A percentile compares a stretch with the other conserved stretches of the same genome.
phyloP scores from a whole-genome alignment of 2,329 filamentous ascomycete genomes.

The Aspergillus spinulosporus region DNA sequence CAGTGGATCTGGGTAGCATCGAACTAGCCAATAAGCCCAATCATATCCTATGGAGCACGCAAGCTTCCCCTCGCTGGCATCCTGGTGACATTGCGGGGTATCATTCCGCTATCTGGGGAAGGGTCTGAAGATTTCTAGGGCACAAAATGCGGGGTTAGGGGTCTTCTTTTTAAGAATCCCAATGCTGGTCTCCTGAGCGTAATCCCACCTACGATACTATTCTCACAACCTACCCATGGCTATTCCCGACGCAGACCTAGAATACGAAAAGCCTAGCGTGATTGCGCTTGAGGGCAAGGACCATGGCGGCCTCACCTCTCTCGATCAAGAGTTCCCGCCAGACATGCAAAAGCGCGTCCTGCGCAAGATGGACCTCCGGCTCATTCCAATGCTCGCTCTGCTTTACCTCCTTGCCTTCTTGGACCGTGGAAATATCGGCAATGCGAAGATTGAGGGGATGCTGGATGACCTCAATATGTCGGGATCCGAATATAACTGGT shows the following conservation, averaged over 20 bases:
- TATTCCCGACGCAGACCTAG: background rate
- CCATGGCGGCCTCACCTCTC: background rate
- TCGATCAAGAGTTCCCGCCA: background rate
- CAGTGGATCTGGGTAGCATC: too few species aligned
- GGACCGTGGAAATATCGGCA: slow-evolving; percentile 39
- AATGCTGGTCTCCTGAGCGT: background rate
- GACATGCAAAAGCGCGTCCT: slow-evolving; percentile 12
- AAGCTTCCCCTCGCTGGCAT: background rate
- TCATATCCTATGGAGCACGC: background rate
- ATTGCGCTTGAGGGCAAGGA: slow-evolving; percentile 4
- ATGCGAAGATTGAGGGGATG: slow-evolving; percentile 37
- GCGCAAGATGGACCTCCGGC: slow-evolving; percentile 30
- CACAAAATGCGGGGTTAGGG: background rate
- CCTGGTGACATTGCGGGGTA: background rate
- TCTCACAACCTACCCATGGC: background rate
- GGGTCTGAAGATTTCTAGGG: background rate
- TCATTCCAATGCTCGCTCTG: slow-evolving; percentile 31
- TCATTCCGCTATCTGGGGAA: background rate
- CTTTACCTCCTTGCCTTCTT: slow-evolving; percentile 36
- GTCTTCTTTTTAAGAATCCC: slow-evolving; percentile 4
- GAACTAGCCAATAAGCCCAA: too few species aligned
- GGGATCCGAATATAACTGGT: slow-evolving; percentile 34
- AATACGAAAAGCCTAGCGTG: slow-evolving; percentile 4
- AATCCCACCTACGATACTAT: too few species aligned
- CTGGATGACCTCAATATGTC: slow-evolving; percentile 32